Base-by-base conservation (phyloP, 2,329 filamentous ascomycete genomes). In the Xylaria sp. region DNA sequence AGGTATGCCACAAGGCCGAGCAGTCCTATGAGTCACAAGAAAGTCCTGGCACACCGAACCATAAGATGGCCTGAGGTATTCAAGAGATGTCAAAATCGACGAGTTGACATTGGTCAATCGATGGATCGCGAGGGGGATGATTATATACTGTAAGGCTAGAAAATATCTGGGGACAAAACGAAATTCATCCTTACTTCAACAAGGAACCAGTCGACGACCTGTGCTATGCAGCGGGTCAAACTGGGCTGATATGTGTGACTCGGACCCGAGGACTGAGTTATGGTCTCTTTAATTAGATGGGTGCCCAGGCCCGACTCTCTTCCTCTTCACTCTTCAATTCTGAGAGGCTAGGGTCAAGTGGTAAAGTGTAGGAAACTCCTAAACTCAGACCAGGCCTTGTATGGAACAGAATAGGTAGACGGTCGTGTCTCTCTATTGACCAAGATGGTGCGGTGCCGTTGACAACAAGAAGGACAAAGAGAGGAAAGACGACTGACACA, bases 11-110 rank as follows among this genome's bases (percentile, higher is more conserved):
- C 56, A 62, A 54, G 65, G 61, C 59, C 65, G 52, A 60, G 55
- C 44, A 59, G 57, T 57, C 55, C 54, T 65, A 58, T 69, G 68
- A 71, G 68, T 71, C 68, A 71, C 66, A 63, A 55, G 41, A n/a
- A n/a, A 65, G 57, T 58, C 60, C 62, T 61, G 52, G 55, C 56
- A 66, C 60, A 61, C 66, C 66, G 63, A 66, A 55, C 47, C 26
- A 19, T n/a, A 52, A 43, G 44, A 48, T 64, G 59, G 63, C 63
- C 61, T 62, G 52, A 64, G 64, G 60, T 59, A 54, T 57, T 47
- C 44, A 62, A 39, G 29, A 56, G 53, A 66, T 56, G 60, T 63
- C 60, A 64, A 61, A 63, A 56, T 50, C 52, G 60, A 56, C 56
- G 48, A 52, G 48, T 53, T 47, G 56, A 59, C 57, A 66, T 66